Evolutionary conservation across 495 filamentous ascomycete species (phyloP), one percentile per base, ranked within the genome.

Genomic region (Neurospora sp.): DNA sequence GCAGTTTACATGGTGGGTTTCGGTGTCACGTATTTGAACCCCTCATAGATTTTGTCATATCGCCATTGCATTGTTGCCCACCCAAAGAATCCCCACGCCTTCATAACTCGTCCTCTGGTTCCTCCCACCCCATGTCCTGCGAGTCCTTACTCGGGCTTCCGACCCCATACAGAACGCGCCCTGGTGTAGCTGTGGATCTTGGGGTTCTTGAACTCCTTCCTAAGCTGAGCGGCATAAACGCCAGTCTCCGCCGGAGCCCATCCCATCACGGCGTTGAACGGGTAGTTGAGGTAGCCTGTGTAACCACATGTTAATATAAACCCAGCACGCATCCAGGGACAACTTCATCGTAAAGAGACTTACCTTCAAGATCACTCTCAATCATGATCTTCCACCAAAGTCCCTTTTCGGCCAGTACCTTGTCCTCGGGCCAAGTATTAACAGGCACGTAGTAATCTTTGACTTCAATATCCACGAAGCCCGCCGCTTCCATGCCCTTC

Each of bases 401-500:
- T 0, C 88, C 88, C 39, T 89, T 80, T 74, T 87, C 82, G 75
- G 83, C 87, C 61, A 83, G 44, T 45, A 81, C 80, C n/a, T 78
- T 77, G 31, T 71, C 86, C 12, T 75, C 77, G 1, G 84, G 72
- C 72, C 72, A 73, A 4, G 8, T 7, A 5, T 45, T 45, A 3
- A 73, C 4, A 4, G 77, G 44, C 3, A 77, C 59, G 74, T 74
- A 73, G 75, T 77, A 69, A 31, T 75, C 74, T 22, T 35, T 74
- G 8, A 72, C 70, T 4, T 75, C 70, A 6, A 81, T 89, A 78
- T 86, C 81, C 1, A 79, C 76, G 71, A 87, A 87, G 16, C 84
- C 83, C 8, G 82, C 85, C 16, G 80, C 71, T n/a, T 82, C 82
- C 75, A 86, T 79, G 6, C 77, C 5, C 73, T 75, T 61, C 74